A percentile compares a stretch with the other conserved stretches of the same genome.
phyloP scores from a whole-genome alignment of 2,329 filamentous ascomycete species.

The Cladorrhinum sp. region DNA sequence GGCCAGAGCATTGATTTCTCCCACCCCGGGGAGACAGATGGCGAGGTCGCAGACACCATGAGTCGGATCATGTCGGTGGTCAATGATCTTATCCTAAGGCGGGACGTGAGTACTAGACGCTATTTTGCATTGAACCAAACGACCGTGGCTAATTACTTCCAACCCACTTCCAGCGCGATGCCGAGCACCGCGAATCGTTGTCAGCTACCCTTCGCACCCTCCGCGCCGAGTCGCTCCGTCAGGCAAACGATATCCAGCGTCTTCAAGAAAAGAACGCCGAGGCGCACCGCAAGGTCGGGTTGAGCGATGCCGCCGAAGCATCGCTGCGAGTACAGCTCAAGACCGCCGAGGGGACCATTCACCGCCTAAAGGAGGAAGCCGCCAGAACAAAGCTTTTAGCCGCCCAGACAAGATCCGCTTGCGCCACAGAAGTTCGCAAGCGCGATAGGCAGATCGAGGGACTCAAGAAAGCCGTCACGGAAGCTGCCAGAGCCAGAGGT shows the following conservation, averaged over 20 bases:
- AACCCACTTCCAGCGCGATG: conserved; percentile 64
- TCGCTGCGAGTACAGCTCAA: conserved; percentile 67
- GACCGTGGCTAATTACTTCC: background rate
- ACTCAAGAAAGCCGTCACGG: conserved; percentile 80
- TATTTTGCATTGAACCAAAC: background rate
- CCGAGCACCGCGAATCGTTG: conserved; percentile 80
- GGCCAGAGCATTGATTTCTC: conserved; percentile 81
- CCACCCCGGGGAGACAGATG: conserved; percentile 61
- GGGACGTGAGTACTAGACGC: conserved; percentile 64
- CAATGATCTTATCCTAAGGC: conserved; percentile 85
- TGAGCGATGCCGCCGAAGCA: conserved; percentile 68
- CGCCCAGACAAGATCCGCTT: conserved; percentile 79
- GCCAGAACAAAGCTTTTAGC: conserved; percentile 74
- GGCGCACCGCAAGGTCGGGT: conserved; percentile 52
- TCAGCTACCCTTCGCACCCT: conserved; percentile 74
- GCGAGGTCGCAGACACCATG: conserved; percentile 60
- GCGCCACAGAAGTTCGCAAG: conserved; percentile 86
- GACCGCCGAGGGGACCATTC: conserved; percentile 69
- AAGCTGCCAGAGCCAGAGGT: conserved; percentile 62
- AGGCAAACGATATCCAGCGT: conserved; percentile 65
- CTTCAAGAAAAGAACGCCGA: conserved; percentile 54
- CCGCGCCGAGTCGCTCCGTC: conserved; percentile 71
- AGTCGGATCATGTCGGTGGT: conserved; percentile 86
- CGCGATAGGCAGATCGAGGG: conserved; percentile 85
- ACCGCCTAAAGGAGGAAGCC: conserved; percentile 81